phyloP scores from a whole-genome alignment of 345 rosid species.

The Crucihimalaya himalaica region DNA sequence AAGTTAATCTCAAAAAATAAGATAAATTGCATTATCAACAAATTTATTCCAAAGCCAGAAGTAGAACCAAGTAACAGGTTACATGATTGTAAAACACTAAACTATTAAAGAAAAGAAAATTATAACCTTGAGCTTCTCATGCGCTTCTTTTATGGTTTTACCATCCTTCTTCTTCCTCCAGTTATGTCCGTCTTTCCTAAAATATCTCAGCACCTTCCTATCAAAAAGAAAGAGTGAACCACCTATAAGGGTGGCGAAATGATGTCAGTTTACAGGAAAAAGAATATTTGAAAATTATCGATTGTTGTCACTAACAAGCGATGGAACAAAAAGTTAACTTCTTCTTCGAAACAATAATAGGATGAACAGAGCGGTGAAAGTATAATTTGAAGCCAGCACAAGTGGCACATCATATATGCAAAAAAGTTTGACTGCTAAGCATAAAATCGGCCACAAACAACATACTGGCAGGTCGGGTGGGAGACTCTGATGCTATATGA shows the following conservation, averaged over 20 bases:
- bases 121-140: constrained; percentile 81
- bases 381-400: constrained; percentile 1
- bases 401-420: neutral
- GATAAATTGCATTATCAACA: constrained; percentile 16
- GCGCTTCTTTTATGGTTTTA: constrained; percentile 90
- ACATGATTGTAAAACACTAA: constrained; percentile 7
- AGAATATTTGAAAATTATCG: neutral
- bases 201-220: constrained; percentile 86
- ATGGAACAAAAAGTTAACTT: neutral
- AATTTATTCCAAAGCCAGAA: constrained; percentile 9
- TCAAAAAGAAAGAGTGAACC: constrained; percentile 94
- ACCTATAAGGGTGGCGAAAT: constrained; percentile 52
- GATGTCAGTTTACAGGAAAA: constrained; percentile 28
- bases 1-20: constrained; percentile 22
- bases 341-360: neutral
- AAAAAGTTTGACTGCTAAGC: neutral
- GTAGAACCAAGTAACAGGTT: constrained; percentile 10
- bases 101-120: neutral
- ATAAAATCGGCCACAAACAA: constrained; percentile 28
- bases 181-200: constrained; percentile 89
- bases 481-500: constrained; percentile 76
- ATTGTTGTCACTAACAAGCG: neutral
- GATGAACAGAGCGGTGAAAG: neutral
- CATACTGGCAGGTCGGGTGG: constrained; percentile 78
- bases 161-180: constrained; percentile 96